Percentiles rank a stretch among this genome's conserved stretches.
Evolutionary conservation across 495 filamentous ascomycete species (phyloP).

Genomic region (Aspergillus kassunensis): DNA sequence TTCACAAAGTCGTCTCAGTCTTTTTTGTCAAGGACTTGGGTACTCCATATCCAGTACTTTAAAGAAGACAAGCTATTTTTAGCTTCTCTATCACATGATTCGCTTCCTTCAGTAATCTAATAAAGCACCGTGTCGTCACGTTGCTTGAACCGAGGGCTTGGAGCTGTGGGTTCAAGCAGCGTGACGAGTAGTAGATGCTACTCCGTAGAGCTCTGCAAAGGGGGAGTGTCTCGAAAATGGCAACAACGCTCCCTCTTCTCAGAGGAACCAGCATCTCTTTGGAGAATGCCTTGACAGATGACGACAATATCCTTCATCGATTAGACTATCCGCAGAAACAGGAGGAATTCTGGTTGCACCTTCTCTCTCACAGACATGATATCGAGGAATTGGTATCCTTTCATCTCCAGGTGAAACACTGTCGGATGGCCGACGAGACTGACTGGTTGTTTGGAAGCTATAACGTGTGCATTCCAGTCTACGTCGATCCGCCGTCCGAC

Average conservation of each 20-base stretch:
- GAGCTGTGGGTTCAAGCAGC: too few relatives aligned
- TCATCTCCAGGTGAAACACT: slow-evolving; percentile 19
- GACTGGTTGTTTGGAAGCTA: slow-evolving; percentile 40
- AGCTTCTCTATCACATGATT: too few relatives aligned
- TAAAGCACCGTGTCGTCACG: too few relatives aligned
- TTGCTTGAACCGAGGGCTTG: too few relatives aligned
- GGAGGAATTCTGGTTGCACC: slow-evolving; percentile 5
- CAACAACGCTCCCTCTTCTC: not conserved
- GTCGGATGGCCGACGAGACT: slow-evolving; percentile 20
- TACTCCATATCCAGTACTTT: too few relatives aligned
- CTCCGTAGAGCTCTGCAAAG: too few relatives aligned
- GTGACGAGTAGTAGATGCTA: too few relatives aligned
- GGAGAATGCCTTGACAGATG: not conserved
- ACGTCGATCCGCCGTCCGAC: slow-evolving; percentile 16
- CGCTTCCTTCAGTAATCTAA: too few relatives aligned
- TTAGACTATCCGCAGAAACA: not conserved
- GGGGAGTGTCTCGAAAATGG: too few relatives aligned
- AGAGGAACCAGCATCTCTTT: not conserved
- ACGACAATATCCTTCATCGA: not conserved
- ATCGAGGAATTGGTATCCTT: slow-evolving; percentile 24
- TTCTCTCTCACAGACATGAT: not conserved
- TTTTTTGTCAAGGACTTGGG: too few relatives aligned
- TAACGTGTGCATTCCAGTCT: slow-evolving; percentile 39
- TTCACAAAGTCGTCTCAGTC: too few relatives aligned
- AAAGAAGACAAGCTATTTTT: too few relatives aligned